A percentile compares a stretch with the other conserved stretches of the same genome.
phyloP scores from a whole-genome alignment of 331 rosid genomes.

The Ulmus americana region DNA sequence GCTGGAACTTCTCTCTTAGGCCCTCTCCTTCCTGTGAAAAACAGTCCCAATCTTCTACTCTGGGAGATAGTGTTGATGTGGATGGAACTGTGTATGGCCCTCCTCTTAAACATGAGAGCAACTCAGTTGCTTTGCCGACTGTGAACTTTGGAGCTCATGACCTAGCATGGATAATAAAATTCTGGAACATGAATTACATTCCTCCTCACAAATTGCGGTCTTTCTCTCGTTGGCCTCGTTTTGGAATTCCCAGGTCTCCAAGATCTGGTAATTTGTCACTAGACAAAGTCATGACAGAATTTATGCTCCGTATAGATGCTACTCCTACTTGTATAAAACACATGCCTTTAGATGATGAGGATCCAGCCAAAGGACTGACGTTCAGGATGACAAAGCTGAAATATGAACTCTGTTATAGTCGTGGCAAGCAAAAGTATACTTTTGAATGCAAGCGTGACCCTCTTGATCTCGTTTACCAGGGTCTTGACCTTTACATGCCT shows the following conservation, averaged over 20 bases:
- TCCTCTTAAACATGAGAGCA: slow-evolving; percentile 40
- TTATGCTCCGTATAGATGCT: slow-evolving; percentile 84
- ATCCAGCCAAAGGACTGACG: slow-evolving; percentile 95
- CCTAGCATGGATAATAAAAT: slow-evolving; percentile 81
- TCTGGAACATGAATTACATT: slow-evolving; percentile 65
- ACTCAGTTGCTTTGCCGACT: slow-evolving; percentile 51
- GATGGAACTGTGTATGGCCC: slow-evolving; percentile 50
- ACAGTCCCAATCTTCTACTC: slow-evolving; percentile 31
- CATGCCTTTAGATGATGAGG: slow-evolving; percentile 88
- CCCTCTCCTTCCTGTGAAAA: slow-evolving; percentile 47
- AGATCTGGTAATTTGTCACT: slow-evolving; percentile 94
- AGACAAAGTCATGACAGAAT: slow-evolving; percentile 98
- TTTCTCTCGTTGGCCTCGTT: slow-evolving; percentile 95
- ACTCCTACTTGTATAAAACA: slow-evolving; percentile 73
- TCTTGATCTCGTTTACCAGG: slow-evolving; percentile 92
- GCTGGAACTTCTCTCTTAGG: slow-evolving; percentile 81
- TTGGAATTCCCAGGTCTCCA: slow-evolving; percentile 65
- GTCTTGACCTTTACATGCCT: slow-evolving; percentile 86
- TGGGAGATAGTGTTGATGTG: slow-evolving; percentile 39
- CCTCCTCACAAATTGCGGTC: slow-evolving; percentile 96
- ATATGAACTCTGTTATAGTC: slow-evolving; percentile 68
- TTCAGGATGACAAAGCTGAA: slow-evolving; percentile 73
- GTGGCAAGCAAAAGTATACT: slow-evolving; percentile 88
- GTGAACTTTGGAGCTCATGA: slow-evolving; percentile 92
- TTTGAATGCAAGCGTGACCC: slow-evolving; percentile 82